Conservation (phyloP, 176 grass and related monocot species). For the Rhynchospora tenuis region DNA sequence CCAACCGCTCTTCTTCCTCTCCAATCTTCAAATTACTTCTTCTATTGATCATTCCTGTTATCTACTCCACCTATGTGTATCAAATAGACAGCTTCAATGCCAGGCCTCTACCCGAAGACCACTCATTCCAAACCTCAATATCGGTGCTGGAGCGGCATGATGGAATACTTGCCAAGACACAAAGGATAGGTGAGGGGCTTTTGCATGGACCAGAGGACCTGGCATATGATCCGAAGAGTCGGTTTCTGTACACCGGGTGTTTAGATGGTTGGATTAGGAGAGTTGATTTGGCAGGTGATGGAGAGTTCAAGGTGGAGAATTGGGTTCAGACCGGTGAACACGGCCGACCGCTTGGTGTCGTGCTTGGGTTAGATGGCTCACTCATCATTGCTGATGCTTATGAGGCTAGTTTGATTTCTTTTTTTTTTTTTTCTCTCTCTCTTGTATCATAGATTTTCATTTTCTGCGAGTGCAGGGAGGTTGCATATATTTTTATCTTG, state of each 20-base stretch:
- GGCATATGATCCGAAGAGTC: conserved; percentile 39
- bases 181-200: conserved; percentile 58
- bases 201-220: conserved; percentile 71
- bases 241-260: conserved; percentile 63
- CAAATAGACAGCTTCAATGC: conserved; percentile 40
- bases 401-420: conserved; percentile 31
- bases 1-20: not conserved
- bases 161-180: conserved; percentile 25
- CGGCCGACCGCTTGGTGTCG: conserved; percentile 65
- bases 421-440: not conserved
- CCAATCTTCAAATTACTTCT: conserved; percentile 5
- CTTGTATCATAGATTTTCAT: not conserved
- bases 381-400: conserved; percentile 57
- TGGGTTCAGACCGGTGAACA: conserved; percentile 44
- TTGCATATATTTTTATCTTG: no score
- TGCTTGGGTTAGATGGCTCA: conserved; percentile 24
- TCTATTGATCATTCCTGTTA: conserved; percentile 30
- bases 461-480: no score
- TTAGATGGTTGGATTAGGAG: conserved; percentile 65
- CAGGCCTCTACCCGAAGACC: conserved; percentile 39
- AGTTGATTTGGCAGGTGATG: conserved; percentile 37
- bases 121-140: conserved; percentile 30
- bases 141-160: conserved; percentile 31
- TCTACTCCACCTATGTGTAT: conserved; percentile 35
- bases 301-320: conserved; percentile 43